phyloP scores from a whole-genome alignment of 2,329 filamentous ascomycete species.

The Alternaria infectoria region DNA sequence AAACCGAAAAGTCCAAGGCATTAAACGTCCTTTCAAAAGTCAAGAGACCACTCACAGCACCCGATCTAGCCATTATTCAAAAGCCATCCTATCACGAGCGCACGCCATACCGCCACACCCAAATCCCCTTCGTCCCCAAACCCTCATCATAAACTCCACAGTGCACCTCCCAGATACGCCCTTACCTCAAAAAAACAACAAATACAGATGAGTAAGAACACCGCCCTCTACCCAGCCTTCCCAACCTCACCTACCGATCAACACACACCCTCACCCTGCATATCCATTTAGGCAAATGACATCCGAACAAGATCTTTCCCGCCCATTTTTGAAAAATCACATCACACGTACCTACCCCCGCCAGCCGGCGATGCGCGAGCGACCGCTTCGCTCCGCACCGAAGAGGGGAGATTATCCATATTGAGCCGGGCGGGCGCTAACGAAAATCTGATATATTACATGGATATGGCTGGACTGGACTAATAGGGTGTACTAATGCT shows the following conservation, averaged over 20 bases:
- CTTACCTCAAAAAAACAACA: background rate
- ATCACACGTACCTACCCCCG: background rate
- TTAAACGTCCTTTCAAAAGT: background rate
- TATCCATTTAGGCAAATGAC: constrained; percentile 32
- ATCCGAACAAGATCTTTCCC: background rate
- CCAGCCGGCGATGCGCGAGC: background rate
- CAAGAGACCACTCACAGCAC: background rate
- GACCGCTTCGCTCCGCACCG: background rate
- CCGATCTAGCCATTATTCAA: background rate
- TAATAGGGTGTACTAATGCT: background rate
- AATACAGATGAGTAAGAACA: background rate
- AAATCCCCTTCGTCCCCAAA: background rate
- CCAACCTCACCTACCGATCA: background rate
- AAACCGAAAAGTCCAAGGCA: background rate
- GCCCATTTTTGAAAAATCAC: background rate
- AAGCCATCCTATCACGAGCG: constrained; percentile 7
- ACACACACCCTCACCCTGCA: background rate
- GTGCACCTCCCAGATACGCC: background rate
- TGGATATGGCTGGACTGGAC: background rate
- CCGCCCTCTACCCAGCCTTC: too few relatives aligned
- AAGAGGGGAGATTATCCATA: constrained; percentile 2
- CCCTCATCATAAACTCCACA: background rate
- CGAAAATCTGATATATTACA: background rate
- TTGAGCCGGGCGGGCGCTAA: background rate
- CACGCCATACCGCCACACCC: background rate